Conservation (phyloP, 371 early-diverging fungal species). For the Phascolomyces articulosus region DNA sequence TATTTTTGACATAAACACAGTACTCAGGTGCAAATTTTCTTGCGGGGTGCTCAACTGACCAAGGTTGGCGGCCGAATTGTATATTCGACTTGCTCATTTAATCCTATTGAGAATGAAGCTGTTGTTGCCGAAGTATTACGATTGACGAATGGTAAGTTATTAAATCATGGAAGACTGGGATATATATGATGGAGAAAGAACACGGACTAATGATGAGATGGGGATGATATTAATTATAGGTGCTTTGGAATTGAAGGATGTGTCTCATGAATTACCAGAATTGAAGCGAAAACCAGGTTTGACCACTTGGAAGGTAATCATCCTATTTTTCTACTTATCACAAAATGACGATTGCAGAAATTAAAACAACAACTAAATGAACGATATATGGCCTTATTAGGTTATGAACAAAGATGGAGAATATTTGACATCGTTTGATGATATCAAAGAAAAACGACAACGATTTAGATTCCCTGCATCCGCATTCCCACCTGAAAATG, state of each 20-base stretch:
- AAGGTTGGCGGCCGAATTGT: slow-evolving; percentile 96
- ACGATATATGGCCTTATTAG: no score
- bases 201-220: no score
- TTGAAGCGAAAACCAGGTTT: slow-evolving; percentile 85
- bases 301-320: slow-evolving; percentile 82
- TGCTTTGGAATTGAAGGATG: slow-evolving; percentile 83
- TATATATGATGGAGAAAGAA: no score
- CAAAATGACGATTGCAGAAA: no score
- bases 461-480: slow-evolving; percentile 54
- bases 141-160: slow-evolving; percentile 48
- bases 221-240: slow-evolving; percentile 31
- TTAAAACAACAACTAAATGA: no score
- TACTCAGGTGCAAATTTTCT: slow-evolving; percentile 88
- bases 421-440: slow-evolving; percentile 59
- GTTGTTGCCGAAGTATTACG: slow-evolving; percentile 87
- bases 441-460: slow-evolving; percentile 50
- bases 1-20: slow-evolving; percentile 24
- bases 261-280: slow-evolving; percentile 70
- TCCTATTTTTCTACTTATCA: no score
- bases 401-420: slow-evolving; percentile 59
- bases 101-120: slow-evolving; percentile 98
- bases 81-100: slow-evolving; percentile 99
- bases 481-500: slow-evolving; percentile 82
- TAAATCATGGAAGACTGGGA: neutral
- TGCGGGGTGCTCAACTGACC: slow-evolving; percentile 86